Evolutionary conservation across 2,329 filamentous ascomycete species (phyloP), one percentile per base, ranked within the genome.

Genomic region (Aspergillus texensis): DNA sequence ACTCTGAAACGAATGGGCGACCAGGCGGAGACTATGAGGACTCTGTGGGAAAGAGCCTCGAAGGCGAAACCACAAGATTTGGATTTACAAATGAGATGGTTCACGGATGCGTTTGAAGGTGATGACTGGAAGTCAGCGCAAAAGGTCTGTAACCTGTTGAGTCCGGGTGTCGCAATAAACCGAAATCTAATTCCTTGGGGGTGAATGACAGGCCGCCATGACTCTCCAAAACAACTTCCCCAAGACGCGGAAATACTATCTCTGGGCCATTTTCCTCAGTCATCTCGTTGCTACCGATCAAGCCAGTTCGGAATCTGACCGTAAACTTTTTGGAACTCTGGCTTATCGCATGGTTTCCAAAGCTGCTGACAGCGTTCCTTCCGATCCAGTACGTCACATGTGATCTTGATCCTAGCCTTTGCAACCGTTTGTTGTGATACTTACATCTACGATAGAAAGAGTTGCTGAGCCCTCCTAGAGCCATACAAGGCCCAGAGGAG

Each of bases 281-380:
- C 75, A 81, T 62, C 70, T 83, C 52, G 73, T 82, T 48, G 71
- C 79, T 19, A 66, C 72, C 30, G 76, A 80, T 61, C 53, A 70
- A 11, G 62, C 67, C 21, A 77, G 75, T 60, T 78, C 78, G 6
- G 79, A 81, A 14, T 71, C 73, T 34, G 80, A 83, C 26, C 74
- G 77, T 57, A 80, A 79, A 61, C 72, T 84, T 10, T 83, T 82
- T 66, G 80, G 80, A n/a, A 81, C 79, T n/a, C 71, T 84, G 59
- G 82, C 81, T 34, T 83, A 82, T 67, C 80, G 81, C 43, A 82
- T 83, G 79, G 74, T 81, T 19, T 79, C 78, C 9, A 83, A 83
- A 64, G 80, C 82, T 48, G 81, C 79, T 14, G 75, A 77, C 8
- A 78, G 74, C 39, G 79, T 81, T 50, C 79, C 80, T n/a, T 67